These are phyloP conservation scores for Candida sp. DNA, from an alignment of 1,139 yeast species.

Conservation along the genomic window DNA sequence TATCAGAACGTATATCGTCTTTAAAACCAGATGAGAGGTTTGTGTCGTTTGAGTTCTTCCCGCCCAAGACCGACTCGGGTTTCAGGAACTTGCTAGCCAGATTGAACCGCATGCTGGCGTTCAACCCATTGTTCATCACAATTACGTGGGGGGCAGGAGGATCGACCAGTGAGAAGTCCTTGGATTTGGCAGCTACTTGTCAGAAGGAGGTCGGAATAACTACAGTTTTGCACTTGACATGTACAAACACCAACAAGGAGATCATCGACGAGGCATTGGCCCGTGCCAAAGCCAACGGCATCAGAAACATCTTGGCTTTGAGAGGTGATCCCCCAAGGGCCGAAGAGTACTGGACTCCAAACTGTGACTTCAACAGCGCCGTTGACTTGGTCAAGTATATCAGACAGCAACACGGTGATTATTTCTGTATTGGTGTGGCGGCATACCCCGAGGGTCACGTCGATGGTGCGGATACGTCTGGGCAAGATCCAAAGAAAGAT, in stretches of 20 bases:
- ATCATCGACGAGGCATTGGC: conserved; percentile 80
- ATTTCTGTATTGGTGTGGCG: conserved; percentile 89
- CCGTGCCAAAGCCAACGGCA: conserved; percentile 76
- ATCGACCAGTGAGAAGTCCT: conserved; percentile 84
- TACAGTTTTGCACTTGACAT: conserved; percentile 92
- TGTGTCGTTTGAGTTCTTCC: conserved; percentile 94
- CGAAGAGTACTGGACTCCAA: conserved; percentile 66
- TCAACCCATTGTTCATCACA: conserved; percentile 89
- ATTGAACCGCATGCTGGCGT: conserved; percentile 83
- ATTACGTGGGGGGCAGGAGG: conserved; percentile 99
- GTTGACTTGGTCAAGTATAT: conserved; percentile 86
- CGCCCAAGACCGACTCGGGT: conserved; percentile 94
- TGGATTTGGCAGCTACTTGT: conserved; percentile 81
- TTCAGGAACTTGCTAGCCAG: conserved; percentile 83
- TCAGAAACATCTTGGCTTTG: conserved; percentile 86
- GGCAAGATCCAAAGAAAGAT: conserved; percentile 68
- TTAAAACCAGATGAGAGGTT: conserved; percentile 60
- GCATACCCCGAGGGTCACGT: conserved; percentile 98
- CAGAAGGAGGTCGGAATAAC: conserved; percentile 79
- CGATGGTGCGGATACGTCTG: conserved; percentile 68
- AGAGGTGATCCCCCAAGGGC: conserved; percentile 98
- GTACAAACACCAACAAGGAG: conserved; percentile 85
- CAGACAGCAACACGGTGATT: conserved; percentile 66
- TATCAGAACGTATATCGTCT: conserved; percentile 53
- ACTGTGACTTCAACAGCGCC: conserved; percentile 70